Conservation (phyloP, 257 asterid genomes). For the Lavandula angustifolia region DNA sequence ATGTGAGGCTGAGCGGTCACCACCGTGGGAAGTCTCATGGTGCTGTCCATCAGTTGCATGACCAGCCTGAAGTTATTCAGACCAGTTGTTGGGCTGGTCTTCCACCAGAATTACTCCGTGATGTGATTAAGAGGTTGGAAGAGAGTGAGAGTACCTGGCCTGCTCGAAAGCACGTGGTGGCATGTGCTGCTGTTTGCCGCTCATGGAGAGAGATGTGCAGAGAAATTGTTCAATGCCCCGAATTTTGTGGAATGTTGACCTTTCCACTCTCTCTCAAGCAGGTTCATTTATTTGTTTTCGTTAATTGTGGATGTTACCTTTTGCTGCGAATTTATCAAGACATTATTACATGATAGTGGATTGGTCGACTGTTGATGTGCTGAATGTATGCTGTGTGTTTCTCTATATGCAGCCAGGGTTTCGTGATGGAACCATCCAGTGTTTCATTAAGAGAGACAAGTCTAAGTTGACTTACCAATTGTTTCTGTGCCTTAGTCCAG, state of each 20-base stretch:
- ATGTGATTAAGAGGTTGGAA: slow-evolving; percentile 79
- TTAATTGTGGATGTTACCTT: slow-evolving; percentile 2
- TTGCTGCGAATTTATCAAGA: background rate
- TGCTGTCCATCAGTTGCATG: slow-evolving; percentile 77
- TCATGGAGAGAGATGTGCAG: slow-evolving; percentile 88
- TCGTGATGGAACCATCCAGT: slow-evolving; percentile 80
- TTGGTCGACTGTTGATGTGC: slow-evolving; percentile 2
- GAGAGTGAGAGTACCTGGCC: slow-evolving; percentile 86
- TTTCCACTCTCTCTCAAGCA: slow-evolving; percentile 83
- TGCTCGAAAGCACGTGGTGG: slow-evolving; percentile 75
- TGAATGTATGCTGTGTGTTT: slow-evolving; percentile 27
- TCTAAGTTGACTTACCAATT: slow-evolving; percentile 70
- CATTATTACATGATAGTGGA: slow-evolving; percentile 7
- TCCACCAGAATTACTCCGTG: slow-evolving; percentile 81
- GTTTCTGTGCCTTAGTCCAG: slow-evolving; percentile 78
- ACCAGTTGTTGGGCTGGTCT: slow-evolving; percentile 86
- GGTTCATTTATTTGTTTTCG: slow-evolving; percentile 39
- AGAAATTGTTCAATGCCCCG: slow-evolving; percentile 71
- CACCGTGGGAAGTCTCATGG: slow-evolving; percentile 65
- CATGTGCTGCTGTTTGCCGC: slow-evolving; percentile 81
- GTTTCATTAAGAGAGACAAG: slow-evolving; percentile 84
- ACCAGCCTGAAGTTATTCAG: slow-evolving; percentile 60
- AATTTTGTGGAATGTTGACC: slow-evolving; percentile 65
- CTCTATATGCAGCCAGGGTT: slow-evolving; percentile 66
- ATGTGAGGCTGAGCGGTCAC: slow-evolving; percentile 51